Evolutionary conservation across 495 filamentous ascomycete genomes (phyloP).

Genomic region (Melanomma pulvis-pyrius): DNA sequence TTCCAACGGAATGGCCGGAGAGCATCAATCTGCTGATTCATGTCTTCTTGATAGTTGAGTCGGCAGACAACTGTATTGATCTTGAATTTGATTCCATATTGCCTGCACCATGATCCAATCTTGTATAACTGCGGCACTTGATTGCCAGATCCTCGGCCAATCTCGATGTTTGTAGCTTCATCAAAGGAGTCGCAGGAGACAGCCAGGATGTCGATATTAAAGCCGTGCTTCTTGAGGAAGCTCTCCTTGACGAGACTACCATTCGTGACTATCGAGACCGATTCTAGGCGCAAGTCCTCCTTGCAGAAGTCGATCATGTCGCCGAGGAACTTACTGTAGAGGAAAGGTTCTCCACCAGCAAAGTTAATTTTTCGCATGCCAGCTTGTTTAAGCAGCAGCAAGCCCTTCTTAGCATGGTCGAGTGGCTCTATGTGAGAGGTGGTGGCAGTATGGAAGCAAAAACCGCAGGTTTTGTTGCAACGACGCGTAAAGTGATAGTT

Average conservation of each 20-base stretch:
- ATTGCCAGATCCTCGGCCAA: constrained; percentile 52
- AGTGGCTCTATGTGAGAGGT: constrained; percentile 49
- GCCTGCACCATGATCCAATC: constrained; percentile 51
- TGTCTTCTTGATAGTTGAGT: constrained; percentile 58
- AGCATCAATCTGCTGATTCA: constrained; percentile 50
- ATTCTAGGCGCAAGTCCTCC: constrained; percentile 53
- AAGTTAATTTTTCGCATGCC: constrained; percentile 65
- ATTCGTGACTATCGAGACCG: constrained; percentile 59
- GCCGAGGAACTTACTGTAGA: constrained; percentile 55
- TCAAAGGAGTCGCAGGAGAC: constrained; percentile 63
- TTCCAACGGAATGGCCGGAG: constrained; percentile 61
- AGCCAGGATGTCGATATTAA: constrained; percentile 57
- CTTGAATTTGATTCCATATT: constrained; percentile 59
- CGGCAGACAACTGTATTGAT: constrained; percentile 60
- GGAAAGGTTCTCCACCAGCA: constrained; percentile 63
- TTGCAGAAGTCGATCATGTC: constrained; percentile 57
- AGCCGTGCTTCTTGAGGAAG: constrained; percentile 50
- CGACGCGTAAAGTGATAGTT: constrained; percentile 55
- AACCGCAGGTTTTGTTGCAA: constrained; percentile 58
- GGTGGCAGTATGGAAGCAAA: constrained; percentile 62
- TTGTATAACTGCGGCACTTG: constrained; percentile 51
- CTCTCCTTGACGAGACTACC: constrained; percentile 53
- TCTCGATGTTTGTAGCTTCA: constrained; percentile 55
- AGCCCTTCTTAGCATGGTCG: constrained; percentile 49
- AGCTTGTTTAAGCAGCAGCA: constrained; percentile 52